These are phyloP conservation scores for Picochlorum costavermella DNA, from an alignment of 139 green algal genomes.

Conservation along the genomic window DNA sequence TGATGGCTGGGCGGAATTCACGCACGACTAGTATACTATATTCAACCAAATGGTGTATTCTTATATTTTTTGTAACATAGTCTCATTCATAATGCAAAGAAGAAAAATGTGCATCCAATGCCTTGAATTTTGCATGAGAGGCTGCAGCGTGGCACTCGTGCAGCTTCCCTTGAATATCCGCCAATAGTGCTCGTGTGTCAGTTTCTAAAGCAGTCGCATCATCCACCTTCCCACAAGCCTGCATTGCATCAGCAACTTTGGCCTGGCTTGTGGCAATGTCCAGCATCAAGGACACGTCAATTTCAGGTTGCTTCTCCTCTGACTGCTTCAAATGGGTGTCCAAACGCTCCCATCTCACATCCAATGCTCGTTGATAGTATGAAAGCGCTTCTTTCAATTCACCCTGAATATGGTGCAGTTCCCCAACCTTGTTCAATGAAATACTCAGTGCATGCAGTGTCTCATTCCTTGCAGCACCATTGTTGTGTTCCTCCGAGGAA, in stretches of 20 bases:
- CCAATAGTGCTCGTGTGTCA: background rate
- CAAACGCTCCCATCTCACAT: conserved; percentile 13
- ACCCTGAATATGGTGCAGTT: conserved; percentile 21
- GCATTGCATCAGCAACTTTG: conserved; percentile 16
- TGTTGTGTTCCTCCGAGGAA: conserved; percentile 8
- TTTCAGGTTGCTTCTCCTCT: background rate
- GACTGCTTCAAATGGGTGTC: background rate
- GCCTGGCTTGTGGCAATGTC: conserved; percentile 22
- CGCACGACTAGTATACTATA: background rate
- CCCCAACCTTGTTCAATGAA: conserved; percentile 27
- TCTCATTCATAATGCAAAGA: no score
- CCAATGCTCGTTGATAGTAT: conserved; percentile 13
- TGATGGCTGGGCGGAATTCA: background rate
- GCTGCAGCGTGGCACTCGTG: background rate
- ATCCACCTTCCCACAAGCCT: background rate
- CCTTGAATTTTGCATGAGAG: conserved; percentile 1
- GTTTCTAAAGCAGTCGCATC: background rate
- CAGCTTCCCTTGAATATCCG: background rate
- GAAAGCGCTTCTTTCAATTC: conserved; percentile 6
- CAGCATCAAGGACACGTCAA: conserved; percentile 6
- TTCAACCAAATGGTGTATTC: no score
- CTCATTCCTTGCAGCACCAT: background rate
- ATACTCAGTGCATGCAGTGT: conserved; percentile 3
- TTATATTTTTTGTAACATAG: no score
- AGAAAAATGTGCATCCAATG: no score